A percentile compares a stretch with the other conserved stretches of the same genome.
Conservation (phyloP, 345 rosid species). For the Citrus hindsii region DNA sequence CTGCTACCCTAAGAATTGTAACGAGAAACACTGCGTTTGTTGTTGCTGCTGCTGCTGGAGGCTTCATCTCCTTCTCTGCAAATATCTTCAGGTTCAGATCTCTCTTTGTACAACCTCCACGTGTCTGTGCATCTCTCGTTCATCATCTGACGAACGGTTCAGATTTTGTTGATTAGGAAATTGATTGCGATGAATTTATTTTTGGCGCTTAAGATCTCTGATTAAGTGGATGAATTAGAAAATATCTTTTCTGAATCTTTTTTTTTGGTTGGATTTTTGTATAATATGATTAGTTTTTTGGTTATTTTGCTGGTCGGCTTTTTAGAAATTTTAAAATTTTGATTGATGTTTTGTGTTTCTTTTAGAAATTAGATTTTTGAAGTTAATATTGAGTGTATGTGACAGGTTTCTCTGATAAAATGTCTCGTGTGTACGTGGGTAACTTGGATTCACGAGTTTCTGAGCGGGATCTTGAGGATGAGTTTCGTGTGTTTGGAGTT, state of each 20-base stretch:
- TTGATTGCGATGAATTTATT: neutral
- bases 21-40: neutral
- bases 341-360: neutral
- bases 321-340: neutral
- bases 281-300: neutral
- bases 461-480: constrained; percentile 78
- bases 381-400: neutral
- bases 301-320: neutral
- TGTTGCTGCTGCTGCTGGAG: neutral
- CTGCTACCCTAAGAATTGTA: neutral
- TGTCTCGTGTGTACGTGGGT: constrained; percentile 82
- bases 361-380: neutral
- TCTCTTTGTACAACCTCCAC: neutral
- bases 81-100: constrained; percentile 13
- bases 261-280: neutral
- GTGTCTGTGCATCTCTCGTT: neutral
- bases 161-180: neutral
- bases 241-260: neutral
- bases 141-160: neutral
- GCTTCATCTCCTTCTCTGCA: constrained; percentile 8
- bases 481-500: constrained; percentile 62
- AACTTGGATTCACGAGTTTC: constrained; percentile 71
- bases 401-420: constrained; percentile 27
- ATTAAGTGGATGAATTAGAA: neutral
- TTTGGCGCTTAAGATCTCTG: neutral